A percentile compares a stretch with the other conserved stretches of the same genome.
These are phyloP conservation scores for Anastatica hierochuntica DNA, from an alignment of 345 rosid species.

Conservation along the genomic window DNA sequence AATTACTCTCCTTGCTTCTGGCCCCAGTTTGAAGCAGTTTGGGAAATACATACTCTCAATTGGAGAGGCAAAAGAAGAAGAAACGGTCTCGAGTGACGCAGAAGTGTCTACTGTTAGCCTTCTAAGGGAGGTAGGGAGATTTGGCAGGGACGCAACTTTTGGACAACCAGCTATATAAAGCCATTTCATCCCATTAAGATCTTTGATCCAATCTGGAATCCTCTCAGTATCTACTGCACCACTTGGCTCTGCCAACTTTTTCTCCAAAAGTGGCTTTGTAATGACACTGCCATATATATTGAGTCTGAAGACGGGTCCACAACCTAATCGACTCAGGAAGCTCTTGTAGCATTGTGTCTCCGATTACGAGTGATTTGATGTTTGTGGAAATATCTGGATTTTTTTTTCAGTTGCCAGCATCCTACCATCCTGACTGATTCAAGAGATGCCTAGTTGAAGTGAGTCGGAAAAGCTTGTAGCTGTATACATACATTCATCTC, in stretches of 20 bases:
- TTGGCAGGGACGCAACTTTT: neutral
- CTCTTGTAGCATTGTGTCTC: neutral
- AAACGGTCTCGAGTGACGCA: constrained; percentile 1
- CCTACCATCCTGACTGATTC: neutral
- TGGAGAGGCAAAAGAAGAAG: neutral
- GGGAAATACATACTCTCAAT: fast-evolving
- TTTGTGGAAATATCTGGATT: constrained; percentile 10
- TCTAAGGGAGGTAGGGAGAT: neutral
- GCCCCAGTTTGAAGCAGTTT: neutral
- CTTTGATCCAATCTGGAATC: neutral
- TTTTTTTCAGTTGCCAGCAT: constrained; percentile 6
- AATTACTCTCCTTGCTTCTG: neutral
- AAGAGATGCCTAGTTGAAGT: neutral
- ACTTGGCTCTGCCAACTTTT: neutral
- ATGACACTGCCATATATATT: neutral
- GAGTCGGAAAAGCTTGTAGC: neutral
- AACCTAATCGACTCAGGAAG: constrained; percentile 3
- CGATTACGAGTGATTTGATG: neutral
- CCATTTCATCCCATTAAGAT: neutral
- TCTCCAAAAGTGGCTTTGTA: neutral
- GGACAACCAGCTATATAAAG: neutral
- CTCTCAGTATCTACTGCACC: neutral
- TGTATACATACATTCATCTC: neutral
- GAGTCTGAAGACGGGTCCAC: neutral
- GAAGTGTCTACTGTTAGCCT: neutral